Conservation (phyloP, 1,139 yeast species). For the Barnettozyma hawaiiensis region DNA sequence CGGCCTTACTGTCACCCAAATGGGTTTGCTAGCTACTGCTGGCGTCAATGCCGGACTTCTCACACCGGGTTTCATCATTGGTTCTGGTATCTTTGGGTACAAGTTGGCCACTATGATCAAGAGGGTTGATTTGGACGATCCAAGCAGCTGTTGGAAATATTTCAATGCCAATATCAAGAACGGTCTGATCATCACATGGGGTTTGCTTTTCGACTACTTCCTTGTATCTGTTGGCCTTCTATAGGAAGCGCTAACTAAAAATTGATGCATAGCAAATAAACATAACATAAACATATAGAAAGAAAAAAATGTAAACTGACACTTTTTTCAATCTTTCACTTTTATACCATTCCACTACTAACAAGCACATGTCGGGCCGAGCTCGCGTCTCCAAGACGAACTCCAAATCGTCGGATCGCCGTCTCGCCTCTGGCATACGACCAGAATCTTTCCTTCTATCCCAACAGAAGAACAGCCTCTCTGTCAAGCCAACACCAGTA, state of each 20-base stretch:
- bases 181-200: conserved; percentile 73
- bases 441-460: conserved; percentile 39
- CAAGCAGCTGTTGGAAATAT: conserved; percentile 75
- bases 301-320: background rate
- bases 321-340: background rate
- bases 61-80: conserved; percentile 76
- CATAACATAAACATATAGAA: background rate
- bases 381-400: conserved; percentile 23
- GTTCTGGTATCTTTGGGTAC: conserved; percentile 61
- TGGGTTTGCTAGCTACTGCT: conserved; percentile 56
- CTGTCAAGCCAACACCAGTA: conserved; percentile 2
- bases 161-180: conserved; percentile 75
- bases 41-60: conserved; percentile 62
- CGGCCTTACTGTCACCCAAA: conserved; percentile 61
- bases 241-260: conserved; percentile 5
- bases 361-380: conserved; percentile 18
- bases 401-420: conserved; percentile 45
- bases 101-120: conserved; percentile 63
- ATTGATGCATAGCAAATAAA: background rate
- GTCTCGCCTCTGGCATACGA: conserved; percentile 43
- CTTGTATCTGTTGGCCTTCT: conserved; percentile 30
- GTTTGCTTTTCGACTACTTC: conserved; percentile 70
- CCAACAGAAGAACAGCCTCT: conserved; percentile 18
- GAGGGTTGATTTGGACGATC: conserved; percentile 71
- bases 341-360: background rate